Conservation (phyloP, 2,329 filamentous ascomycete genomes). For the Byssoonygena ceratinophila region DNA sequence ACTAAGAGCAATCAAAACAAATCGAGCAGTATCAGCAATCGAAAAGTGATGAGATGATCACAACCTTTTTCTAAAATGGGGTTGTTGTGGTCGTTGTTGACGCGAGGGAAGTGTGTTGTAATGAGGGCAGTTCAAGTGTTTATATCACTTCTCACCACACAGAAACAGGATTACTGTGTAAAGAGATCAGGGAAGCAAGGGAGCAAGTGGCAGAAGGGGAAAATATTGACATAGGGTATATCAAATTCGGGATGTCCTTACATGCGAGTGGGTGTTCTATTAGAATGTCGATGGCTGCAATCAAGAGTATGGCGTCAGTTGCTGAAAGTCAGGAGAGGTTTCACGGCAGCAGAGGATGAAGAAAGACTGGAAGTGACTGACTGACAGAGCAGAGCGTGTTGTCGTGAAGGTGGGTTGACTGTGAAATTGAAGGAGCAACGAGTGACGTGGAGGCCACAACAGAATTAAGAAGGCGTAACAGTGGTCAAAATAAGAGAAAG, state of each 20-base stretch:
- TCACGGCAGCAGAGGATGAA: too few species aligned
- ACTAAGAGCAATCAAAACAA: not conserved
- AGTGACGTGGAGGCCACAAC: slow-evolving; percentile 11
- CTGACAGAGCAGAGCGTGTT: slow-evolving; percentile 1
- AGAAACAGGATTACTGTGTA: not conserved
- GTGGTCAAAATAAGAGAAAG: slow-evolving; percentile 19
- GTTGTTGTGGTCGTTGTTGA: not conserved
- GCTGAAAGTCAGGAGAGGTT: slow-evolving; percentile 12
- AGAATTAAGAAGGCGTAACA: slow-evolving; percentile 22
- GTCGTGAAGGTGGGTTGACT: not conserved
- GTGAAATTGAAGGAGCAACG: slow-evolving; percentile 4
- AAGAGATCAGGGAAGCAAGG: not conserved
- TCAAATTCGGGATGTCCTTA: not conserved
- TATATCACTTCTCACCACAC: not conserved
- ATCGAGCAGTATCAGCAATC: not conserved
- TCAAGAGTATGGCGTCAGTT: slow-evolving; percentile 3
- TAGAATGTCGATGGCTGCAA: slow-evolving; percentile 4
- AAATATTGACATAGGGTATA: not conserved
- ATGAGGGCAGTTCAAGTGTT: not conserved
- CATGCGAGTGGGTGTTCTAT: not conserved
- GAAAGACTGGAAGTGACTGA: not conserved
- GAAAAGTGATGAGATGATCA: not conserved
- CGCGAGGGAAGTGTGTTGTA: not conserved
- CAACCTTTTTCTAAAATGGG: too few species aligned
- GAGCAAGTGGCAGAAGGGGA: not conserved